Base-by-base conservation (phyloP, 768 basidiomycete genomes). In the Macrolepiota fuliginosa region DNA sequence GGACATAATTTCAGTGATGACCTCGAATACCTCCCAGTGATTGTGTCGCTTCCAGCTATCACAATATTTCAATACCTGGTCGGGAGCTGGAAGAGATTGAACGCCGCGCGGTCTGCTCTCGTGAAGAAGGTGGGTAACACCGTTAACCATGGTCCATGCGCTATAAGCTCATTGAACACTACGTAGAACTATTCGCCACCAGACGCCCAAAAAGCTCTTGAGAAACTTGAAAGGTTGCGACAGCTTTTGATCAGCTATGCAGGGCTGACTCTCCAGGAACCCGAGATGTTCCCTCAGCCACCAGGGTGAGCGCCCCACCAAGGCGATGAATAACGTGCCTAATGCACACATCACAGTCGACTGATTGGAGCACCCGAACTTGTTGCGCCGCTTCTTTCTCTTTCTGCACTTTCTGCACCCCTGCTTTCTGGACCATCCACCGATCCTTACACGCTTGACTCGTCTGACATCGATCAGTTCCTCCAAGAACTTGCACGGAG, bases 201-300 rank as follows among this genome's bases (percentile, higher is more conserved):
- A 32, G 88, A 89, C 52, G 78, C 83, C 7, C 82, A 88, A 63
- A 76, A 77, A 65, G 94, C 91, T 35, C 73, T 83, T 11, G 73
- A 70, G 29, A 72, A 83, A n/a, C 77, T 94, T 22, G 91, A 94
- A 46, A 92, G 88, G 72, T 71, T 91, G 39, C 88, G 90, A n/a
- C 83, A 90, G 60, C 80, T 97, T 15, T 74, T 98, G 54, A 85
- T 98, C 65, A 93, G 90, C 60, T 97, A 97, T 75, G 85, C 89
- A 11, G 96, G 95, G 4, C 81, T 98, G 52, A 90, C 84, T 24
- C 77, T 99, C 10, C 94, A 96, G 74, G 95, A 96, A 62, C 92
- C 96, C 1, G 88, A 87, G 40, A 96, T 98, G 90, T 98, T 99
- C 66, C 91, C 94, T 52, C 93, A 97, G 66, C 96, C 95, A 10